Base-by-base conservation (phyloP, 805 yeast genomes). In the Candida broadrunensis region DNA sequence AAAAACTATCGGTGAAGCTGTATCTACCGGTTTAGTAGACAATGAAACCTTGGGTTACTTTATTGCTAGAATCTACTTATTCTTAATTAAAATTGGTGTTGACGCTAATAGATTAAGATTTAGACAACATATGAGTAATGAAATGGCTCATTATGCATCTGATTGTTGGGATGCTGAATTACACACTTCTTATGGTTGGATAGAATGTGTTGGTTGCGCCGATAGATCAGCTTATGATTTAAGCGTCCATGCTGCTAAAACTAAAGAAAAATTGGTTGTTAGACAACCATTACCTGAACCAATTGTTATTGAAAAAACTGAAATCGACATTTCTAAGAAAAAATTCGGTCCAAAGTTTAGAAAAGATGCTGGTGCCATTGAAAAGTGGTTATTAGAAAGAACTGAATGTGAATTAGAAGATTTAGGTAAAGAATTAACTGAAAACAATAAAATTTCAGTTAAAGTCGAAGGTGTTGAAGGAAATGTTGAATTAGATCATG, bases 151-250 rank as follows among this genome's bases (percentile, higher is more conserved):
- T 67, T 93, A 93, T 66, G 99, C 99, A 45, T 83, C 95, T 52
- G 99, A 93, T 72, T 93, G 99, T 76, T 93, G 99, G 99, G 99
- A 93, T 72, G 97, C 96, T 50, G 99, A 93, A 74, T 76, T 93
- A 57, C 83, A 86, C 55, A 83, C 97, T 33, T 88, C 97, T 25
- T 93, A 88, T 57, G 99, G 99, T 56, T 93, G 99, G 99, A 87
- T 93, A 56, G 99, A 93, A 74, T 95, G 99, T 82, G 97, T 93
- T 63, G 99, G 99, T 53, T 93, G 98, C 74, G 99, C 99, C 50
- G 99, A 93, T 72, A 83, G 99, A 75, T 87, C 96, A 35, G 99
- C 99, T 32, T 93, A 88, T 63, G 99, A 93, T 72, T 80, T 93
- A 66, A 78, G 91, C 36, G 99, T 95, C 46, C 99, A 93, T 64